Evolutionary conservation across 805 yeast genomes (phyloP), one percentile per base, ranked within the genome.

Genomic region (Kodamaea kaohsiungensis): DNA sequence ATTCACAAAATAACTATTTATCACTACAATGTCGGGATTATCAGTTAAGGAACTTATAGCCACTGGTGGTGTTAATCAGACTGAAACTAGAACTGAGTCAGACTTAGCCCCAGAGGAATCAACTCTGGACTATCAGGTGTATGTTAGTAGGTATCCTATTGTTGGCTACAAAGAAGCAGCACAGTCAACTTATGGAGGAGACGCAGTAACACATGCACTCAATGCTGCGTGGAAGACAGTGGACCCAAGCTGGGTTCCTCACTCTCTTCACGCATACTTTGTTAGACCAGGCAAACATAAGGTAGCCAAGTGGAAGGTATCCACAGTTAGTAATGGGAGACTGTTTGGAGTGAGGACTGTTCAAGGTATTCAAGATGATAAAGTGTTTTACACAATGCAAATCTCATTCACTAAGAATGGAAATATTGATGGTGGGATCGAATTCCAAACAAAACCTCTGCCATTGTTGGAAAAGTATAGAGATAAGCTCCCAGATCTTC

Each of bases 181-280:
- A 17, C 53, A 69, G 17, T 69, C 69, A 2, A 60, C 64, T 0
- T 68, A 63, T 43, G 72, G 72, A 3, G 72, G 71, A 2, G 72
- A 68, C 52, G 56, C 65, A 17, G 60, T 65, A n/a, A 57, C 61
- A 13, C 69, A 66, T 52, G 59, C 59, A 12, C 43, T 68, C 30
- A 39, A 60, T 22, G 72, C 69, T 0, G 69, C 69, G 4, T 66
- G 69, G 69, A 65, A 57, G 30, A 61, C 68, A 27, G 60, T 68
- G 2, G 67, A 59, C 40, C 43, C 53, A 15, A 63, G 58, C 5
- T 59, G 62, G 43, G 57, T 62, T 22, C 64, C 69, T 17, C 65
- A 68, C 48, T 61, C 65, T 16, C 55, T 67, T 27, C 72, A 68
- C 52, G 53, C 60, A 25, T 66, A 66, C 57, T 68, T 68, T 49